phyloP scores from a whole-genome alignment of 2,329 filamentous ascomycete genomes.

The Lasiodiplodia citricola region DNA sequence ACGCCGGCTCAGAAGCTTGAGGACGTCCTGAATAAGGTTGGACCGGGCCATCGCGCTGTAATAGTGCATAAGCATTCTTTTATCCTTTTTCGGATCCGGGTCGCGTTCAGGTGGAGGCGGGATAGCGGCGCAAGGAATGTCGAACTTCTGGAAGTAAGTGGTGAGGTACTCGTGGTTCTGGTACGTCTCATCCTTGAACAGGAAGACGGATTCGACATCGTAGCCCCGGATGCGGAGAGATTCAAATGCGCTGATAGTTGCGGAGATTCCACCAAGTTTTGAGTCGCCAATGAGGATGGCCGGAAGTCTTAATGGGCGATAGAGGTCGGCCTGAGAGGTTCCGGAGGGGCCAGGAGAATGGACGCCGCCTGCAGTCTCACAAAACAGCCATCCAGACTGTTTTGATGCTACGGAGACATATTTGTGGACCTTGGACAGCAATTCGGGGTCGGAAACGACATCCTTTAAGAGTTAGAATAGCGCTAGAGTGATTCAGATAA shows the following conservation, averaged over 20 bases:
- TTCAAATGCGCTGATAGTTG: slow-evolving; percentile 81
- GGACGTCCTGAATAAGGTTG: slow-evolving; percentile 50
- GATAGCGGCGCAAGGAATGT: slow-evolving; percentile 61
- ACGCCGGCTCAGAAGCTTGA: slow-evolving; percentile 58
- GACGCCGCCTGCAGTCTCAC: slow-evolving; percentile 84
- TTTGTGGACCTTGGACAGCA: slow-evolving; percentile 49
- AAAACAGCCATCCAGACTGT: slow-evolving; percentile 64
- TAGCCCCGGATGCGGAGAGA: slow-evolving; percentile 79
- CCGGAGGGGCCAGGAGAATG: slow-evolving; percentile 80
- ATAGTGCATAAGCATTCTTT: slow-evolving; percentile 63
- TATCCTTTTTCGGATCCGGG: slow-evolving; percentile 50
- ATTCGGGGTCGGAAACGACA: slow-evolving; percentile 39
- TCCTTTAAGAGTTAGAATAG: not conserved
- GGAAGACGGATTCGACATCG: slow-evolving; percentile 70
- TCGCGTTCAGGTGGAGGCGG: slow-evolving; percentile 48
- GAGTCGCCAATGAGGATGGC: slow-evolving; percentile 77
- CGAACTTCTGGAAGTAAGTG: slow-evolving; percentile 66
- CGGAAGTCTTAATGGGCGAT: slow-evolving; percentile 74
- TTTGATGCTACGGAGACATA: slow-evolving; percentile 48
- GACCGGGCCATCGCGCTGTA: slow-evolving; percentile 59
- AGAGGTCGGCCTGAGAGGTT: slow-evolving; percentile 77
- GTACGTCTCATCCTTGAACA: slow-evolving; percentile 71
- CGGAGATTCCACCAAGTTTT: slow-evolving; percentile 77
- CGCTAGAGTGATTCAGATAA: too few relatives aligned
- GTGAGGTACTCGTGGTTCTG: slow-evolving; percentile 71